Percentiles rank a stretch among this genome's conserved stretches.
Conservation (phyloP, 116 monocot genomes). For the Dioscorea cayenensis region DNA sequence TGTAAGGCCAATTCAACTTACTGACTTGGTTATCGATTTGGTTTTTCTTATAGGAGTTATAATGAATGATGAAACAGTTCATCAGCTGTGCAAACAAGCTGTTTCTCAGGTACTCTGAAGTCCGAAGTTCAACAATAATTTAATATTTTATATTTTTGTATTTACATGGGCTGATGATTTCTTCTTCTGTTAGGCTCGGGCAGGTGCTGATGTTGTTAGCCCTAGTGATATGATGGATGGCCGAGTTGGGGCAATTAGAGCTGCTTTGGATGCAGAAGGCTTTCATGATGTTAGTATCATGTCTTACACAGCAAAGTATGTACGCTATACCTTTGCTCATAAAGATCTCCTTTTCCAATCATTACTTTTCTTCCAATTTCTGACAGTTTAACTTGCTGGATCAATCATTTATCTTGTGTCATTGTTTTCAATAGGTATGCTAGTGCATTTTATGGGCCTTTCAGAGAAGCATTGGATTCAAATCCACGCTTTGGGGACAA, state of each 20-base stretch:
- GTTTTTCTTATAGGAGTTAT: constrained; percentile 64
- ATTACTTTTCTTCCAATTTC: neutral
- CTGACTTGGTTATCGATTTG: constrained; percentile 2
- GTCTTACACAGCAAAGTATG: constrained; percentile 98
- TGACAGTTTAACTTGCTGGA: neutral
- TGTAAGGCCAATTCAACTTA: neutral
- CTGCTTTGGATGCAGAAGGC: constrained; percentile 81
- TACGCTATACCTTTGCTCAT: neutral
- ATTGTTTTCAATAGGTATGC: constrained; percentile 61
- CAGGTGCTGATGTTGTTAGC: constrained; percentile 97
- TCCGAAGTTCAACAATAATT: neutral
- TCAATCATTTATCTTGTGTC: neutral
- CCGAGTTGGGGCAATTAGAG: constrained; percentile 76
- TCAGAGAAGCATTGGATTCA: constrained; percentile 98
- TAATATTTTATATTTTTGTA: neutral
- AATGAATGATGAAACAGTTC: constrained; percentile 98
- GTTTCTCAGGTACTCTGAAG: constrained; percentile 74
- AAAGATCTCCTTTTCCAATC: neutral
- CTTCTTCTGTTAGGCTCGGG: constrained; percentile 52
- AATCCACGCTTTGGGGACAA: constrained; percentile 99
- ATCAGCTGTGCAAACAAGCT: constrained; percentile 96
- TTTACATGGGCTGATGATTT: neutral
- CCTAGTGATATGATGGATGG: constrained; percentile 99
- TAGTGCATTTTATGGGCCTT: constrained; percentile 97
- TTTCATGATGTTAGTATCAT: constrained; percentile 95